phyloP scores from a whole-genome alignment of 345 rosid species.

The Eucalyptus cloeziana region DNA sequence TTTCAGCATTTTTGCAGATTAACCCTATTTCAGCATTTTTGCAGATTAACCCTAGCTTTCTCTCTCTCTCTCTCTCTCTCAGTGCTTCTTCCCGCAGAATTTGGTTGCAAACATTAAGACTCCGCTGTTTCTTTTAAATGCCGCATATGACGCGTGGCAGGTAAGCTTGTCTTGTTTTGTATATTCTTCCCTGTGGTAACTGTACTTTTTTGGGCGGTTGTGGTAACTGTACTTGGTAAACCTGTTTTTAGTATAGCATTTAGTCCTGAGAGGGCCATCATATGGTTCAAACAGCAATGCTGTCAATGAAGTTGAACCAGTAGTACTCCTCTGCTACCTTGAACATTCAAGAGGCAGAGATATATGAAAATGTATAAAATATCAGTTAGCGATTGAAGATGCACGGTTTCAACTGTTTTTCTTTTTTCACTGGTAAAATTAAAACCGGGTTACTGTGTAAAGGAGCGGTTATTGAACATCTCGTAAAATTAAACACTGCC shows the following conservation, averaged over 20 bases:
- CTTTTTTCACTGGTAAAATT: neutral
- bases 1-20: neutral
- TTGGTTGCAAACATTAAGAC: slow-evolving; percentile 50
- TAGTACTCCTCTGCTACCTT: neutral
- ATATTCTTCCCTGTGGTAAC: neutral
- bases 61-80: neutral
- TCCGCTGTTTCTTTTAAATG: slow-evolving; percentile 68
- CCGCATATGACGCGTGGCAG: slow-evolving; percentile 90
- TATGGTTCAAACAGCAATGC: neutral
- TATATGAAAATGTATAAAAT: neutral
- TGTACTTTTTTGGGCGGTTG: neutral
- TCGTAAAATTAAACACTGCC: neutral
- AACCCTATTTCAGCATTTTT: neutral
- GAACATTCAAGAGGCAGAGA: neutral
- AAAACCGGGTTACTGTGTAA: neutral
- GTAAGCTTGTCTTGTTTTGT: slow-evolving; percentile 7
- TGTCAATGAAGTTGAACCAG: neutral
- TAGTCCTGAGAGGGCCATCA: neutral
- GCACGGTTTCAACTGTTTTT: neutral
- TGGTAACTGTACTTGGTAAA: neutral
- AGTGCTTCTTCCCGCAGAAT: slow-evolving; percentile 95
- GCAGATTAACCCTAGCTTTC: too few species aligned
- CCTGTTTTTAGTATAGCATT: neutral
- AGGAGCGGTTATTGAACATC: neutral
- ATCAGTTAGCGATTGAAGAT: neutral